These are phyloP conservation scores for Inga laurina DNA, from an alignment of 306 rosid genomes.

Conservation along the genomic window DNA sequence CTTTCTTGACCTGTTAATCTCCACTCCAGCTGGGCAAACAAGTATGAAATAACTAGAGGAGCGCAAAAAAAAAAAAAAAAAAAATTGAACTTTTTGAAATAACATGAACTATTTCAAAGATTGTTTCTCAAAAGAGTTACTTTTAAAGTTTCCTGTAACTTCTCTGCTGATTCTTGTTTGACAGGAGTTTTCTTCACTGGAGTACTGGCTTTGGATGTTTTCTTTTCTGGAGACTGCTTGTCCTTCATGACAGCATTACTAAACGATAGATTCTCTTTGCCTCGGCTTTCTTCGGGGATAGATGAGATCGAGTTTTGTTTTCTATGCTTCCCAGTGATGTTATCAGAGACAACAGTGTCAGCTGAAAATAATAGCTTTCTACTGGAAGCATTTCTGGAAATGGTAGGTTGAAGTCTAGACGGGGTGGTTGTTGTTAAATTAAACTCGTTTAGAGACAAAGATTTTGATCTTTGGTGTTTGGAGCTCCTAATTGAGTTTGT, in stretches of 20 bases:
- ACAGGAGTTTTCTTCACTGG: conserved; percentile 56
- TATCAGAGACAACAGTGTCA: conserved; percentile 46
- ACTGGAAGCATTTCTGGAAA: conserved; percentile 66
- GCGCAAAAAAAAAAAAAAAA: too few species aligned
- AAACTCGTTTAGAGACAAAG: conserved; percentile 70
- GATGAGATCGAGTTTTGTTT: conserved; percentile 48
- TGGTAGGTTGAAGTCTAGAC: conserved; percentile 69
- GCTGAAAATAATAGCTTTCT: conserved; percentile 50
- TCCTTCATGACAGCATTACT: conserved; percentile 54
- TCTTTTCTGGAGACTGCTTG: conserved; percentile 67
- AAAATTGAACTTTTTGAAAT: conserved; percentile 1
- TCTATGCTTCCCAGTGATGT: conserved; percentile 44
- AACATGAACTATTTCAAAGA: conserved; percentile 2
- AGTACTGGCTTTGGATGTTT: conserved; percentile 45
- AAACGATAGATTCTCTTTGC: conserved; percentile 69
- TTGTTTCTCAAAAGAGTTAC: neutral
- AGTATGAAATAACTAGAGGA: neutral
- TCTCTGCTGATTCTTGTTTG: conserved; percentile 54
- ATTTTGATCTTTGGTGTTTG: conserved; percentile 78
- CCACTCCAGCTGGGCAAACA: conserved; percentile 52
- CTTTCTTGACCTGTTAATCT: conserved; percentile 63
- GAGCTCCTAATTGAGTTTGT: conserved; percentile 48
- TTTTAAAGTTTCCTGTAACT: conserved; percentile 51
- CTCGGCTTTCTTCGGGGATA: conserved; percentile 56
- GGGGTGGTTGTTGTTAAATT: conserved; percentile 35